These are phyloP conservation scores for Solanum verrucosum DNA, from an alignment of 257 asterid genomes.

Conservation along the genomic window DNA sequence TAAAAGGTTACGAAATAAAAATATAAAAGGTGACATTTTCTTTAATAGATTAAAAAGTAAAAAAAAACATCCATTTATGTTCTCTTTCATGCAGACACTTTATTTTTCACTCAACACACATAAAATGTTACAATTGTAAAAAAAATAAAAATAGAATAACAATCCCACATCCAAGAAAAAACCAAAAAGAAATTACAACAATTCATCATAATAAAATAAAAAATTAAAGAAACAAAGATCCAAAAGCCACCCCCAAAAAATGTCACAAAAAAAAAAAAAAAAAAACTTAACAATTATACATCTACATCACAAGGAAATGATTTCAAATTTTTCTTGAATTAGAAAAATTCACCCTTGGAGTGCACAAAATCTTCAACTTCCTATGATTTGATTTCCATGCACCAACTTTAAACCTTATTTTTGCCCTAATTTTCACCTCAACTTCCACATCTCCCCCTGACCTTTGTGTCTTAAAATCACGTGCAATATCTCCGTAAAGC, in stretches of 20 bases:
- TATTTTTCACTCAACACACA: background rate
- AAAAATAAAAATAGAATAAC: background rate
- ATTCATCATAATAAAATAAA: background rate
- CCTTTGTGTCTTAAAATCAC: slow-evolving; percentile 46
- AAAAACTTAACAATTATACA: background rate
- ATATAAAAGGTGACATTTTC: background rate
- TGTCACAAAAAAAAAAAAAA: background rate
- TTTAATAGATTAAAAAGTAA: background rate
- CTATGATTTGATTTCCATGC: slow-evolving; percentile 44
- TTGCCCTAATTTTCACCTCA: slow-evolving; percentile 48
- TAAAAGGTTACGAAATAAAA: background rate
- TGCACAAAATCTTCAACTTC: slow-evolving; percentile 47
- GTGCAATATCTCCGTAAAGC: slow-evolving; percentile 38
- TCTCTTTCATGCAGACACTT: background rate
- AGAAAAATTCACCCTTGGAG: slow-evolving; percentile 26
- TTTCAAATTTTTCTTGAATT: slow-evolving; percentile 29
- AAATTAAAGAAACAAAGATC: background rate
- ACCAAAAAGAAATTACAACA: background rate
- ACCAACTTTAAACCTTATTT: slow-evolving; percentile 68
- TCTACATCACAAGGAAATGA: slow-evolving; percentile 49
- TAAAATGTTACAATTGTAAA: background rate
- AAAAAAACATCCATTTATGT: background rate
- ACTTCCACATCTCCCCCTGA: slow-evolving; percentile 36
- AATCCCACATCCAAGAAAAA: background rate
- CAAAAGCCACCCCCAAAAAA: background rate